Evolutionary conservation across 1,139 yeast genomes (phyloP), one percentile per base, ranked within the genome.

Genomic region (Scheffersomyces stambukii): DNA sequence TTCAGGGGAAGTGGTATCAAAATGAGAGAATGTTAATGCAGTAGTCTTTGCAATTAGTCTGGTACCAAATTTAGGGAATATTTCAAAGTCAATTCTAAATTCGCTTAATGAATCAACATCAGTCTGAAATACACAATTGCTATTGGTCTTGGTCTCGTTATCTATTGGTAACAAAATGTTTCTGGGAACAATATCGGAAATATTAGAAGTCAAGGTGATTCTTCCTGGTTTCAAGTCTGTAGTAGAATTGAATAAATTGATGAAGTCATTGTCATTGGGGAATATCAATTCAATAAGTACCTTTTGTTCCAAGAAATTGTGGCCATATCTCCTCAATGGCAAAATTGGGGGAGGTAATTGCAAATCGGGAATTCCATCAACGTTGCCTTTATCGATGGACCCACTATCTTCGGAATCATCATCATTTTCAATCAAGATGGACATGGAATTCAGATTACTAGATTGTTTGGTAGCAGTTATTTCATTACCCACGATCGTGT

Each of bases 261-360:
- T 71, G 23, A 81, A 72, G 28, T 71, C 67, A 1, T 57, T 43
- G 31, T 77, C 70, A 21, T 70, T 72, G 1, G 86, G 74, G 37
- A 79, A 77, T 4, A 76, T 70, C 25, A 91, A 60, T 50, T 89
- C 95, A 20, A 91, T 72, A 41, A 88, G 77, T 3, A 85, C 86
- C 48, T 84, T 86, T 50, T 81, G 85, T 48, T 91, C 97, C 47
- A 91, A 62, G 60, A 88, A 91, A 55, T 88, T 91, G 58, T 91
- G 98, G 6, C 98, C 98, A 50, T 91, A 91, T 42, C 95, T 73
- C 46, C 96, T 71, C 32, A 91, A 64, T 1, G 98, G 98, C 28
- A 91, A 76, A 31, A 91, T 86, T 8, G 98, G 98, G 1, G 98
- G 98, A 1, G 98, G 98, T 33, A 91, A 66, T 19, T 88, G 77